Evolutionary conservation across 2,329 filamentous ascomycete genomes (phyloP), one percentile per base, ranked within the genome.

Genomic region (Talaromyces pinophilus): DNA sequence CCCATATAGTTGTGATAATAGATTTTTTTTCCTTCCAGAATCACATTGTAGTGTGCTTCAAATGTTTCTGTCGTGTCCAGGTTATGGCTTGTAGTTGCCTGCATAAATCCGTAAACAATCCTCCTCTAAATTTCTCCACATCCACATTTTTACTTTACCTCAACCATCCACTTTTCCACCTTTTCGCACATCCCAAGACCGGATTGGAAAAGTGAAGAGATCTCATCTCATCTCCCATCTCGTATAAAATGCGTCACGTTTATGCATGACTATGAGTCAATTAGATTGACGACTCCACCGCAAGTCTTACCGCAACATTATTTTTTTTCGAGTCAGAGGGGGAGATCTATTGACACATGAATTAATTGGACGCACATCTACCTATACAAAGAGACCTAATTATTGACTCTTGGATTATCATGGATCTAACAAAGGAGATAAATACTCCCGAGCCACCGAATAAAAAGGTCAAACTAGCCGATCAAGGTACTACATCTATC

Each of bases 401-500:
- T 17, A 17, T 17, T 15, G 15, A 30, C 13, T 17, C 22, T 48
- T 52, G 48, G 13, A 52, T 7, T 15, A 52, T 15, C 22, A 57
- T 57, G 57, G 7, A 30, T 19, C 6, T 15, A 30, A 46, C 13
- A 22, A 60, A 28, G 22, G 38, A 46, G 13, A 46, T 30, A 0
- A 25, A 46, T 13, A 22, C 17, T 40, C 33, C 28, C 1, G 62
- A 64, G 13, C 62, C 52, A 48, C 52, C 62, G 25, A 38, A 25
- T 48, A 64, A 64, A 64, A 64, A 48, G 17, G 15, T 64, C 11
- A 64, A 59, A 48, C 28, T 55, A 17, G 28, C 28, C 30, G 52
- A 64, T n/a, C 25, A 48, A 64, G 52, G 62, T 64, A 48, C 7
- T 64, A 48, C 7, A 11, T 35, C 19, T 35, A 10, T 22, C 42